Conservation (phyloP, 2,329 filamentous ascomycete genomes). For the Ascochyta lentis region DNA sequence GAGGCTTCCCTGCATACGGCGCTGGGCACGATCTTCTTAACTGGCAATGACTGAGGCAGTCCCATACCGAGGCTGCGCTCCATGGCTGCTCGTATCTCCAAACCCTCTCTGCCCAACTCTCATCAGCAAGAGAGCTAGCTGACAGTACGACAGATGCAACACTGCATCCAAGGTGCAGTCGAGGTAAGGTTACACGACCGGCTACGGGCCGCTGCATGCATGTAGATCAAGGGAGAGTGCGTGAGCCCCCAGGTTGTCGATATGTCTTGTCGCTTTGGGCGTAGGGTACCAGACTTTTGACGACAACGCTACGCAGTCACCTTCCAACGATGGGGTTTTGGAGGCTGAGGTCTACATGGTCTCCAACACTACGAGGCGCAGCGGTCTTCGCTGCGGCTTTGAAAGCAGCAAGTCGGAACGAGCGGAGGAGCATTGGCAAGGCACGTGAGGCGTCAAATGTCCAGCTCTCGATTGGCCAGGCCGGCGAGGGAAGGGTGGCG, state of each 20-base stretch:
- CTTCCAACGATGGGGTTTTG: background rate
- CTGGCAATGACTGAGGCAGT: no score
- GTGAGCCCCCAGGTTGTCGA: background rate
- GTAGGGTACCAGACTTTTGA: constrained; percentile 3
- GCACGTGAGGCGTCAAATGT: constrained; percentile 22
- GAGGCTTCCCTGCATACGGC: background rate
- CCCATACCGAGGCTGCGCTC: no score
- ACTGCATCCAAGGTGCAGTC: background rate
- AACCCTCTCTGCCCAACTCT: no score
- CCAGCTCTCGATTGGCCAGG: constrained; percentile 6
- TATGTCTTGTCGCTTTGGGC: constrained; percentile 4
- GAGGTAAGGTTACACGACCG: constrained; percentile 4
- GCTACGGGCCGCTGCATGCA: constrained; percentile 18
- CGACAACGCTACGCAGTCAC: background rate
- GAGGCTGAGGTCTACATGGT: background rate
- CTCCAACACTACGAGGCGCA: background rate
- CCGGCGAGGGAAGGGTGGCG: constrained; percentile 22
- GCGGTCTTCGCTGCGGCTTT: background rate
- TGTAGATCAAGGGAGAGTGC: constrained; percentile 10
- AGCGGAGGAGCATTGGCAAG: constrained; percentile 6
- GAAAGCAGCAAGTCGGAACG: background rate
- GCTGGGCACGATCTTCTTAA: background rate
- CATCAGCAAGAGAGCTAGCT: no score
- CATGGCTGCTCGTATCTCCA: no score
- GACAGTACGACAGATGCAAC: no score